phyloP scores from a whole-genome alignment of 345 rosid species.

The Arabidopsis thaliana region TAIR10.1 NC_003070.9:6340501-6341000 shows the following conservation, averaged over 20 bases:
- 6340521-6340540: conserved; percentile 79
- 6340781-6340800: conserved; percentile 15
- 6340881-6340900: conserved; percentile 59
- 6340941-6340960: conserved; percentile 83
- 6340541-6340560: conserved; percentile 53
- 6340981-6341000: conserved; percentile 67
- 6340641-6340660: not conserved
- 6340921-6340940: conserved; percentile 75
- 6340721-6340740: conserved; percentile 84
- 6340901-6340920: conserved; percentile 79
- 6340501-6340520: conserved; percentile 90
- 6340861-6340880: conserved; percentile 1
- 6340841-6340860: not conserved
- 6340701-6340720: conserved; percentile 86
- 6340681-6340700: conserved; percentile 67
- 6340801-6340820: conserved; percentile 3
- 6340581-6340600: conserved; percentile 41
- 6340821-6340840: not conserved
- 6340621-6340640: not conserved
- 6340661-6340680: conserved; percentile 85
- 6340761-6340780: conserved; percentile 28
- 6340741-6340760: conserved; percentile 86
- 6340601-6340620: conserved; percentile 46
- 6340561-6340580: conserved; percentile 10
- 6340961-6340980: conserved; percentile 79